Evolutionary conservation across 345 rosid species (phyloP), one percentile per base, ranked within the genome.

Genomic region (Aquilaria sinensis): DNA sequence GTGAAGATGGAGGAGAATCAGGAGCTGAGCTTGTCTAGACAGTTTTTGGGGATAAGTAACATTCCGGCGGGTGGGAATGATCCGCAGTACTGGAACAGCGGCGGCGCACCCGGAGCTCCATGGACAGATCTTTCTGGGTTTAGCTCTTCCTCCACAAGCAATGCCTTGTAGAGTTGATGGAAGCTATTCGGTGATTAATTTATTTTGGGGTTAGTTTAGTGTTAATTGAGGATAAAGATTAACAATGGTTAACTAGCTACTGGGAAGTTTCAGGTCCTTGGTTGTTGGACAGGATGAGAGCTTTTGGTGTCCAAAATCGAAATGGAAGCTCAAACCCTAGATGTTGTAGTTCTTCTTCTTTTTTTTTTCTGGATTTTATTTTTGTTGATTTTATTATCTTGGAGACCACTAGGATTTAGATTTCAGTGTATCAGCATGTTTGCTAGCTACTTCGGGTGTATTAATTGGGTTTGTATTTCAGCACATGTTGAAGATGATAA

Each of bases 71-170:
- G 60, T 30, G 83, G 78, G 45, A 70, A 74, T 59, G 81, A 80
- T 62, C 81, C 23, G 23, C 23, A 81, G 52, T 80, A 72, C 65
- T 77, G 81, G 85, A 52, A 55, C 60, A 55, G 56, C 59, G 47
- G 50, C 51, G 56, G 60, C 43, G 10, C 51, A 34, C 69, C 60
- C 11, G 77, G 61, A 32, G 61, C 61, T 64, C 63, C 78, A 30
- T 83, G 86, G 92, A 80, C 78, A 2, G 87, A 81, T 83, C 77
- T 76, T 70, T 83, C 89, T 1, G 79, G 78, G 58, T 83, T 83
- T 58, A 81, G 79, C 68, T 80, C 89, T 65, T 81, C 85, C 58
- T 81, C 88, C n/a, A 74, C 85, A 0, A 81, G 69, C 60, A 80
- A 77, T 70, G 69, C 61, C 58, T 70, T 71, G 33, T 67, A 66